Evolutionary conservation across 1,284 basidiomycete genomes (phyloP), one percentile per base, ranked within the genome.

Genomic region (Xerocomus nothofagi): DNA sequence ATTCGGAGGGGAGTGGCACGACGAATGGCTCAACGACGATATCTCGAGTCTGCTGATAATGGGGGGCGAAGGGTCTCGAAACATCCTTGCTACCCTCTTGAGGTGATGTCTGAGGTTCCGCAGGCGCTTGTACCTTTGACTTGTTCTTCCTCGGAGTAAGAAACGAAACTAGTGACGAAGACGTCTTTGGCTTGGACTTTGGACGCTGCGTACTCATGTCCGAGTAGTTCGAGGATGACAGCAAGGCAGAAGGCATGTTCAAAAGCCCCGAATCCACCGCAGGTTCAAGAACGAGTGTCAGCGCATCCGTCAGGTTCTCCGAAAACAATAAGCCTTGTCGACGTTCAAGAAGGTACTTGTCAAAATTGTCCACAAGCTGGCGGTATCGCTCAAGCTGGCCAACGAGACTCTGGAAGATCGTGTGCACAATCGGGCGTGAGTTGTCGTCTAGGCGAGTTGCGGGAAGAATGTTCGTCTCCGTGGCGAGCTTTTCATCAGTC

Each of bases 241-340:
- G 24, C 50, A 48, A 36, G 58, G 53, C 18, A 54, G 55, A 29
- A 47, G 51, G n/a, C 46, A 56, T n/a, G 55, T 49, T 33, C 59
- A 42, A 30, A 32, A 59, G 57, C n/a, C 61, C 60, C 4, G 69
- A 57, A 44, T 82, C 77, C 27, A 75, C 72, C 6, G 68, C 71
- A 24, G 86, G 69, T 52, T 91, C 87, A 46, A 92, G 71, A 31
- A 78, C 79, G 38, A 91, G 74, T 39, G 76, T 87, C 57, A 98
- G 75, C 2, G 94, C 95, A 61, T 98, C 96, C 17, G 86, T 91
- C 27, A 98, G 72, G 63, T 96, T 95, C 69, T 98, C 95, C 2
- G 89, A 89, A 68, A 96, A 97, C 21, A 97, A 73, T 17, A 99
- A 73, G 3, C 95, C 94, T 63, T 90, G 87, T 31, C 96, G 78